phyloP scores from a whole-genome alignment of 1,284 basidiomycete genomes.

The Thelephora terrestris region DNA sequence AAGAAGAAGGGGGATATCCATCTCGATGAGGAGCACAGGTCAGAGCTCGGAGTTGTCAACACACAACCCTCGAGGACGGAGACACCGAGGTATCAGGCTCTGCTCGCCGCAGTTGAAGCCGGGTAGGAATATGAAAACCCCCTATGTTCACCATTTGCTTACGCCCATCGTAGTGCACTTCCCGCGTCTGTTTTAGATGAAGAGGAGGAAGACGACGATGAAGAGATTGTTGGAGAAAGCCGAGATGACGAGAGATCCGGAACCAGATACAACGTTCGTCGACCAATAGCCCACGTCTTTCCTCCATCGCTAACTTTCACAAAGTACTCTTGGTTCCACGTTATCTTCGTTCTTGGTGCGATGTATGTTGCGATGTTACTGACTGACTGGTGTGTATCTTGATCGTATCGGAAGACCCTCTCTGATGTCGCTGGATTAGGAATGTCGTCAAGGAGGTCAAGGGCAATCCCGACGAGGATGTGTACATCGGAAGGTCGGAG shows the following conservation, averaged over 20 bases:
- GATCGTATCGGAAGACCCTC: background rate
- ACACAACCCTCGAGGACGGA: conserved; percentile 84
- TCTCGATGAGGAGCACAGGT: conserved; percentile 11
- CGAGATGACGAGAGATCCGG: conserved; percentile 90
- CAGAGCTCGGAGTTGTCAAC: conserved; percentile 67
- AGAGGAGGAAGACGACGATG: conserved; percentile 70
- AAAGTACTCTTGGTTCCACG: conserved; percentile 96
- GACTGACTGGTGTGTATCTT: conserved; percentile 81
- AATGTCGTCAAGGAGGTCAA: conserved; percentile 49
- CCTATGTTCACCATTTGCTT: conserved; percentile 2
- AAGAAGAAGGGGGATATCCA: conserved; percentile 43
- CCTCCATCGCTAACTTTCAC: conserved; percentile 5
- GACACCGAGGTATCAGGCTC: conserved; percentile 86
- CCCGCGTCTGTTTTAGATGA: conserved; percentile 90
- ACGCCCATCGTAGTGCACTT: conserved; percentile 54
- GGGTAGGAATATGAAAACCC: conserved; percentile 41
- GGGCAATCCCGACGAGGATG: conserved; percentile 54
- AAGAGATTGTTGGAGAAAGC: conserved; percentile 56
- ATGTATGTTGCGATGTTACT: conserved; percentile 99
- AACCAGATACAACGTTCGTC: conserved; percentile 89
- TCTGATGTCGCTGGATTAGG: conserved; percentile 32
- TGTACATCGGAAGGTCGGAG: conserved; percentile 92
- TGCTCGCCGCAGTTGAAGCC: conserved; percentile 92
- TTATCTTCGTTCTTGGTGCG: conserved; percentile 91
- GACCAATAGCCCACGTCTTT: background rate